A percentile compares a stretch with the other conserved stretches of the same genome.
phyloP scores from a whole-genome alignment of 1,284 basidiomycete species.

The Ceratobasidium sp. region DNA sequence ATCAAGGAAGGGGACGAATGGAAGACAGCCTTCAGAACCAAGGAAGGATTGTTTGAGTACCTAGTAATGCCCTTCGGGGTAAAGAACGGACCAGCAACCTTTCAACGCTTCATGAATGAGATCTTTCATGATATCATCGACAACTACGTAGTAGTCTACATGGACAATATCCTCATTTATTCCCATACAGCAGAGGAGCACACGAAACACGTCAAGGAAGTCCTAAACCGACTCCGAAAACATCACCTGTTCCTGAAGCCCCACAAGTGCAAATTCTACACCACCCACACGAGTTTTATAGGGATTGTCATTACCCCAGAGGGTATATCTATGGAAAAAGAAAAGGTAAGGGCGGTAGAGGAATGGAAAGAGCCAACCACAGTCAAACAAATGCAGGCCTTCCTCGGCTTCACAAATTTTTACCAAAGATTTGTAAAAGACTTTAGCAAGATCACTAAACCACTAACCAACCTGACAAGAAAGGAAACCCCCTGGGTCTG shows the following conservation, averaged over 20 bases:
- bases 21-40: conserved; percentile 54
- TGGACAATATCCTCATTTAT: too few species aligned
- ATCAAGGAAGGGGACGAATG: too few species aligned
- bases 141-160: too few species aligned
- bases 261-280: neutral
- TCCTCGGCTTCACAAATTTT: conserved; percentile 57
- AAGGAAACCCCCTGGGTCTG: conserved; percentile 50
- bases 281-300: neutral
- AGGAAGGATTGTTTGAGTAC: conserved; percentile 58
- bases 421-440: conserved; percentile 6
- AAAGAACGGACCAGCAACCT: too few species aligned
- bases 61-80: conserved; percentile 58
- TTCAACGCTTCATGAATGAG: too few species aligned
- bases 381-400: conserved; percentile 53
- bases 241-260: too few species aligned
- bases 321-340: conserved; percentile 51
- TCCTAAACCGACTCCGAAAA: too few species aligned
- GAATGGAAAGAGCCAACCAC: conserved; percentile 54
- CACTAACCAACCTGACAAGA: conserved; percentile 52
- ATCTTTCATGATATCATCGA: too few species aligned
- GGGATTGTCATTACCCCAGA: neutral
- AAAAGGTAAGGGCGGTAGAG: conserved; percentile 54
- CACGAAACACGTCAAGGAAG: too few species aligned
- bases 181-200: too few species aligned
- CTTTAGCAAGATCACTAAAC: conserved; percentile 53